These are phyloP conservation scores for Fusarium concolor DNA, from an alignment of 2,329 filamentous ascomycete species.

Conservation along the genomic window DNA sequence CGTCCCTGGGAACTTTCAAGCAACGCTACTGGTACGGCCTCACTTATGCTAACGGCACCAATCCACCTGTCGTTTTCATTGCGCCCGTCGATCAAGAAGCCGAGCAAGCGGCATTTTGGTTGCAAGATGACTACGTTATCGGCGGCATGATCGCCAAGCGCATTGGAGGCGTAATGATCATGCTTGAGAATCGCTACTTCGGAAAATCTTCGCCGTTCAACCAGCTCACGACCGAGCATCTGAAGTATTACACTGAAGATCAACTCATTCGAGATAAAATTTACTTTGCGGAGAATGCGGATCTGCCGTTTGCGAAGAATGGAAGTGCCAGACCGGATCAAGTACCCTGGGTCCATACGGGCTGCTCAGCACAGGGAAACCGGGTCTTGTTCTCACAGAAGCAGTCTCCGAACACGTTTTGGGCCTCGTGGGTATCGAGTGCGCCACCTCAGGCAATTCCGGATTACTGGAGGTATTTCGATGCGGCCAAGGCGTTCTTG, in stretches of 20 bases:
- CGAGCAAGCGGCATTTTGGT: constrained; percentile 9
- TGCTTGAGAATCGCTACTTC: constrained; percentile 11
- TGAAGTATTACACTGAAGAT: constrained; percentile 7
- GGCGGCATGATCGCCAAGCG: constrained; percentile 8
- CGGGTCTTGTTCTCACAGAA: constrained; percentile 8
- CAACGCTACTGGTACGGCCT: constrained; percentile 17
- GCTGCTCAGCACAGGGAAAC: constrained; percentile 2
- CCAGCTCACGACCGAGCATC: neutral
- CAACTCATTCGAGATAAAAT: constrained; percentile 8
- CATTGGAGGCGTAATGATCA: neutral
- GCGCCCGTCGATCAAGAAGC: neutral
- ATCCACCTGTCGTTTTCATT: neutral
- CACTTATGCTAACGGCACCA: constrained; percentile 3
- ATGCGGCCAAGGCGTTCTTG: constrained; percentile 5
- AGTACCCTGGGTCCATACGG: constrained; percentile 9
- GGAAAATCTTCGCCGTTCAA: constrained; percentile 1
- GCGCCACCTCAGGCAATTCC: neutral
- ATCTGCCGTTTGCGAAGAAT: neutral
- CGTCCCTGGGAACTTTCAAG: constrained; percentile 3
- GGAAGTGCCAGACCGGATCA: neutral
- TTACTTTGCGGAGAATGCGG: neutral
- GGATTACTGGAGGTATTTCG: constrained; percentile 9
- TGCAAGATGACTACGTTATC: constrained; percentile 11
- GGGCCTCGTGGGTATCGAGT: constrained; percentile 4
- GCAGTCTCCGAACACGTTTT: neutral